phyloP scores from a whole-genome alignment of 345 rosid genomes.

The Gynandropsis gynandra region DNA sequence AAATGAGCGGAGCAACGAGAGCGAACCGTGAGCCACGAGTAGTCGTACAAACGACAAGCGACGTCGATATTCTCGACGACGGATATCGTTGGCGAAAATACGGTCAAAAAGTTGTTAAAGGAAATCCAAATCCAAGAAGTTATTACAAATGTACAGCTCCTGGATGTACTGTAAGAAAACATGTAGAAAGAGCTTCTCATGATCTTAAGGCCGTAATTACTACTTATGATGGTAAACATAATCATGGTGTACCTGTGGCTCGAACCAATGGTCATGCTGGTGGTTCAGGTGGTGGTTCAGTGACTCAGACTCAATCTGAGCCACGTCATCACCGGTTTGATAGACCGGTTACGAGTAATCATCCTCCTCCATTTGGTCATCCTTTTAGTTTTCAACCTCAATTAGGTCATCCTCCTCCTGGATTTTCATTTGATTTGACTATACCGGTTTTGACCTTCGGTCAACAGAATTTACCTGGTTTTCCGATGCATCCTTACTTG shows the following conservation, averaged over 20 bases:
- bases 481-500: slow-evolving; percentile 51
- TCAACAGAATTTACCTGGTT: slow-evolving; percentile 52
- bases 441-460: slow-evolving; percentile 49
- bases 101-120: slow-evolving; percentile 99
- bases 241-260: slow-evolving; percentile 94
- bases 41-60: slow-evolving; percentile 97
- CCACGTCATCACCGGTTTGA: slow-evolving; percentile 58
- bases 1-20: slow-evolving; percentile 90
- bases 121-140: slow-evolving; percentile 99
- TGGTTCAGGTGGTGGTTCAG: slow-evolving; percentile 27
- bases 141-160: slow-evolving; percentile 95
- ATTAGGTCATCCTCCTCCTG: slow-evolving; percentile 39
- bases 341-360: slow-evolving; percentile 35
- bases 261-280: slow-evolving; percentile 62
- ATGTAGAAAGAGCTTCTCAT: slow-evolving; percentile 97
- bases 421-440: slow-evolving; percentile 52
- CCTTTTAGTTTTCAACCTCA: slow-evolving; percentile 62
- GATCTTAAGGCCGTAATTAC: slow-evolving; percentile 94
- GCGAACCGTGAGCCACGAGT: slow-evolving; percentile 96
- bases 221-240: slow-evolving; percentile 95
- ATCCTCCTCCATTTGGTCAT: slow-evolving; percentile 37
- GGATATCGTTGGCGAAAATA: slow-evolving; percentile 98
- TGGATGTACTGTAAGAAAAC: slow-evolving; percentile 92
- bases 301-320: slow-evolving; percentile 43
- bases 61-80: slow-evolving; percentile 93